Percentiles rank a stretch among this genome's conserved stretches.
Evolutionary conservation across 352 stramenopile genomes (phyloP).

Genomic region (Phytophthora sansomeana): DNA sequence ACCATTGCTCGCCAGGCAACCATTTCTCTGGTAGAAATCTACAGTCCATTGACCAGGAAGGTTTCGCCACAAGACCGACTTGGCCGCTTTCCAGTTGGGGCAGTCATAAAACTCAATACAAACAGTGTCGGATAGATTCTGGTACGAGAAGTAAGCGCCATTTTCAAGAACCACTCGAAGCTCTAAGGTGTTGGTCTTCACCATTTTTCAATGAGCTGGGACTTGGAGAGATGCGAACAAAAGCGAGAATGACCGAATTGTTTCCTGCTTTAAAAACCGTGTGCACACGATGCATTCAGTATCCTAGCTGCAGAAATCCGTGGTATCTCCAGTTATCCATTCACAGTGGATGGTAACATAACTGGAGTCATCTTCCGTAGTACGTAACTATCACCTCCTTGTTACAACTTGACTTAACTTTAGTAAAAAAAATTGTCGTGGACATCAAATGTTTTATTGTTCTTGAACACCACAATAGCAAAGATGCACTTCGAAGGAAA

Average conservation of each 20-base stretch:
- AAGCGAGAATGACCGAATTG: slow-evolving; percentile 12
- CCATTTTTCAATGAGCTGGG: not conserved
- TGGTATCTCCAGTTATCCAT: too few relatives aligned
- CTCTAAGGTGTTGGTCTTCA: slow-evolving; percentile 12
- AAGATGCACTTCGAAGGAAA: too few relatives aligned
- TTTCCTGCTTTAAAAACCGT: too few relatives aligned
- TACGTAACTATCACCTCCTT: too few relatives aligned
- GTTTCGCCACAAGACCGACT: slow-evolving; percentile 10
- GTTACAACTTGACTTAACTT: too few relatives aligned
- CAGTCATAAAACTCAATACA: slow-evolving; percentile 21
- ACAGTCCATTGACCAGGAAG: slow-evolving; percentile 15
- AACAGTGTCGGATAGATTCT: slow-evolving; percentile 2
- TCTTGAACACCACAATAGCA: too few relatives aligned
- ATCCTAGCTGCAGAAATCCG: too few relatives aligned
- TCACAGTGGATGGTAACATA: too few relatives aligned
- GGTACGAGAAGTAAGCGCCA: slow-evolving; percentile 16
- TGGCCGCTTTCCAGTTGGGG: slow-evolving; percentile 11
- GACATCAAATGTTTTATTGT: too few relatives aligned
- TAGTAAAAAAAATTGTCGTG: too few relatives aligned
- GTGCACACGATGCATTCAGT: too few relatives aligned
- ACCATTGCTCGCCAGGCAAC: slow-evolving; percentile 6
- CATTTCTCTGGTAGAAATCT: slow-evolving; percentile 13
- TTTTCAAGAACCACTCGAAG: slow-evolving; percentile 12
- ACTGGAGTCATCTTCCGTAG: too few relatives aligned
- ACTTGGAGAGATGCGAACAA: not conserved